Percentiles rank a stretch among this genome's conserved stretches.
These are phyloP conservation scores for Piper longum DNA, from an alignment of 164 flowering plant genomes.

Conservation along the genomic window DNA sequence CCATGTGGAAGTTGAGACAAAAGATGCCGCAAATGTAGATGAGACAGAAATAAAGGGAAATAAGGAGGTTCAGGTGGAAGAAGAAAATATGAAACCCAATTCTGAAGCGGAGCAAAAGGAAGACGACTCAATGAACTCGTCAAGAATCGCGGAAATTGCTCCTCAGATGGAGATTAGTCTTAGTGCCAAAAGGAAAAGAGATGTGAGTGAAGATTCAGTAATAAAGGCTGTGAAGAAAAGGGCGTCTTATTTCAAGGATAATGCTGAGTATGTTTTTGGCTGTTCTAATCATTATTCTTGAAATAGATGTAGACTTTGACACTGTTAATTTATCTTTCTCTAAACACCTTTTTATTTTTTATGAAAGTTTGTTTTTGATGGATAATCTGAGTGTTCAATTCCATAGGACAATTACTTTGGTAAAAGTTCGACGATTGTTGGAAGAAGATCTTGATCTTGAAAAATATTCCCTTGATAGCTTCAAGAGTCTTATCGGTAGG, in stretches of 20 bases:
- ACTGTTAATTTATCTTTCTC: neutral
- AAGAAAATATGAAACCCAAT: slow-evolving; percentile 18
- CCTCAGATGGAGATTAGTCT: slow-evolving; percentile 16
- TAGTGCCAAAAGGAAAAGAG: slow-evolving; percentile 12
- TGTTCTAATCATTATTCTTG: neutral
- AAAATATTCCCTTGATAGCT: slow-evolving; percentile 50
- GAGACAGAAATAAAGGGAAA: slow-evolving; percentile 14
- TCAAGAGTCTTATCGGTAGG: slow-evolving; percentile 44
- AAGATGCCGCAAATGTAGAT: slow-evolving; percentile 5
- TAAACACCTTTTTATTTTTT: neutral
- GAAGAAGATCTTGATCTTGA: slow-evolving; percentile 84
- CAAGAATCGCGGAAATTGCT: slow-evolving; percentile 17
- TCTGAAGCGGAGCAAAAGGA: slow-evolving; percentile 29
- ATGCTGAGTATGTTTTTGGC: slow-evolving; percentile 49
- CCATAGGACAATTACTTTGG: slow-evolving; percentile 50
- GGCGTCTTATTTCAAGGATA: slow-evolving; percentile 46
- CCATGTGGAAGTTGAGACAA: slow-evolving; percentile 10
- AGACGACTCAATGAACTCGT: slow-evolving; percentile 51
- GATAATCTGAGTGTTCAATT: neutral
- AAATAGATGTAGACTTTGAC: neutral
- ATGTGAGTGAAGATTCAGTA: slow-evolving; percentile 30
- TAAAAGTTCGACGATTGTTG: slow-evolving; percentile 60
- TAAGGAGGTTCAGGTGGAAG: slow-evolving; percentile 16
- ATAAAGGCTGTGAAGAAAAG: slow-evolving; percentile 50
- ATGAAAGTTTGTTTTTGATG: neutral